Base-by-base conservation (phyloP, 768 basidiomycete species). In the Leccinum sublutescens region DNA sequence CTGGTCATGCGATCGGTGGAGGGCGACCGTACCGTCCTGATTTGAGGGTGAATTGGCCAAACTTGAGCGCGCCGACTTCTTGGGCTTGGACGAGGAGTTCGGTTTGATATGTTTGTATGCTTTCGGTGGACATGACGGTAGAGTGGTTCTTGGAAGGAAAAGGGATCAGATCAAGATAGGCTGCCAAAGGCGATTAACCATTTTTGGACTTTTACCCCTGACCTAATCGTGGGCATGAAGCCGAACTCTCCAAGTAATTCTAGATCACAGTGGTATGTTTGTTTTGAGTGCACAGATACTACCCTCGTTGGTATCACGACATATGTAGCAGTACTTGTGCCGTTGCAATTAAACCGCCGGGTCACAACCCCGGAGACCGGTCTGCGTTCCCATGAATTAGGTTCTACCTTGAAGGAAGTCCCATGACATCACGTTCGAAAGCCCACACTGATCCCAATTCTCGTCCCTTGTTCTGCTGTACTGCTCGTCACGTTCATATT, bases 21-120 rank as follows among this genome's bases (percentile, higher is more conserved):
- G 21, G 48, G 51, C 29, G 50, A 29, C 10, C 88, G 64, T 72
- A 93, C 92, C 95, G 86, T 63, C 96, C 97, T 34, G 93, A 95
- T 82, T 98, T 99, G 58, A 98, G 82, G 1, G 88, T 91, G 72
- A 97, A 99, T 1, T 85, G 80, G 34, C 96, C 97, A 68, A 98
- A 98, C 69, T 88, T 90, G 59, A 94, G 84, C 1, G 91, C 91
- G 33, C 85, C 86, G 11, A 84, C 83, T 5, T 79, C 71, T 80
- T 90, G 85, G 3, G 87, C 77, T 66, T 85, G 82, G 59, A 84
- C 76, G 60, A 93, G 91, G 54, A 93, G 80, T 56, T 86, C 82
- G 0, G 75, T 76, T 67, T 89, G 87, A 68, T 87, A 85, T 8
- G 69, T 55, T 49, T 80, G 72, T 4, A 87, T 71, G 2, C 53